phyloP scores from a whole-genome alignment of 2,329 filamentous ascomycete species.

The Trichoderma arundinaceum region DNA sequence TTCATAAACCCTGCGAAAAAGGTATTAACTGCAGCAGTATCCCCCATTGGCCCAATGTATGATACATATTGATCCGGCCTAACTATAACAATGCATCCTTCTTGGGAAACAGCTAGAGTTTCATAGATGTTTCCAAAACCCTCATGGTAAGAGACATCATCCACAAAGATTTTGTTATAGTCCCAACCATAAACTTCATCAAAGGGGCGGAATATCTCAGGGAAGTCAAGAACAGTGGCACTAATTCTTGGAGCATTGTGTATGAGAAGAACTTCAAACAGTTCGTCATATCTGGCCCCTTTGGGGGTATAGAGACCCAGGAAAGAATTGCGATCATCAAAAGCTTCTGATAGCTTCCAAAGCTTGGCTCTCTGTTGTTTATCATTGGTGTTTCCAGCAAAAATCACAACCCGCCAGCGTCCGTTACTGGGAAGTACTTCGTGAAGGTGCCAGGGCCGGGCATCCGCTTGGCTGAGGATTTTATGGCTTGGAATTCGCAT shows the following conservation, averaged over 20 bases:
- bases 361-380: background rate
- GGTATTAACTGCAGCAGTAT: background rate
- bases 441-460: background rate
- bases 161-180: conserved; percentile 19
- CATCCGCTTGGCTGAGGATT: background rate
- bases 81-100: conserved; percentile 2
- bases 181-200: conserved; percentile 6
- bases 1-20: background rate
- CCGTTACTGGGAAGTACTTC: conserved; percentile 8
- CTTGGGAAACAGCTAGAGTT: background rate
- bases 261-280: background rate
- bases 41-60: background rate
- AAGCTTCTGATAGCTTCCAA: background rate
- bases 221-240: background rate
- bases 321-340: background rate
- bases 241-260: background rate
- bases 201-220: background rate
- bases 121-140: conserved; percentile 1
- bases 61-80: background rate
- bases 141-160: conserved; percentile 11
- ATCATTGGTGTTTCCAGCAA: background rate
- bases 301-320: background rate
- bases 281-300: background rate
- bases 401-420: background rate
- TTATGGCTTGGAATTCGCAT: background rate